Percentiles rank a stretch among this genome's conserved stretches.
phyloP scores from a whole-genome alignment of 257 asterid genomes.

The Petunia axillaris region DNA sequence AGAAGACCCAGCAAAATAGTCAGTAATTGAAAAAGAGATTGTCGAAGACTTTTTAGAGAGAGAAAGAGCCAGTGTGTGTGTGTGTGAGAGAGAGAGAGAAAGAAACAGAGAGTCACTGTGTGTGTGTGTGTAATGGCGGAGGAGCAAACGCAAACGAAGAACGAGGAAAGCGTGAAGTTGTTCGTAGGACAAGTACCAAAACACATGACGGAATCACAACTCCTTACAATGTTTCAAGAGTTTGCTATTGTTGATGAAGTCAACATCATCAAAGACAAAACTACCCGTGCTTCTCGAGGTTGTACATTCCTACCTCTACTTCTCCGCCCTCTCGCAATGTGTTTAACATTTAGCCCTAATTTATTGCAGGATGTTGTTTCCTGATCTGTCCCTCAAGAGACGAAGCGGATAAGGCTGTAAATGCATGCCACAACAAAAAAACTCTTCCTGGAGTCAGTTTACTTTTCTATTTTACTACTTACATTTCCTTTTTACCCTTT shows the following conservation, averaged over 20 bases:
- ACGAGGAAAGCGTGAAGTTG: constrained; percentile 88
- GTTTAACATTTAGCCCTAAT: constrained; percentile 51
- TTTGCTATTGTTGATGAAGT: constrained; percentile 82
- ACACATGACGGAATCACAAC: constrained; percentile 82
- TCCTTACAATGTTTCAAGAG: constrained; percentile 65
- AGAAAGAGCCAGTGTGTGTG: constrained; percentile 31
- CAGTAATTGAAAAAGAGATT: constrained; percentile 30
- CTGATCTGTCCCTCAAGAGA: constrained; percentile 86
- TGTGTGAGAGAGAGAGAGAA: constrained; percentile 26
- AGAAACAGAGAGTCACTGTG: not conserved
- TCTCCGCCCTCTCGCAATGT: constrained; percentile 27
- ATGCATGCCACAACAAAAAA: constrained; percentile 84
- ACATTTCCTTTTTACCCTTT: too few relatives aligned
- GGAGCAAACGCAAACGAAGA: constrained; percentile 40
- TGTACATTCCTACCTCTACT: constrained; percentile 17
- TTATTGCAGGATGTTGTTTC: constrained; percentile 79
- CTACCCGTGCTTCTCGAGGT: constrained; percentile 97
- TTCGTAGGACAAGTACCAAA: constrained; percentile 99
- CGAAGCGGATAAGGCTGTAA: constrained; percentile 91
- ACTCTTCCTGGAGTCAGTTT: constrained; percentile 81
- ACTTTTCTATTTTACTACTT: too few relatives aligned
- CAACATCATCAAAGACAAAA: constrained; percentile 86
- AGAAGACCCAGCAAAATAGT: constrained; percentile 29
- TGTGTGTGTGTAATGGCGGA: constrained; percentile 73
- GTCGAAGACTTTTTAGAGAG: constrained; percentile 34